Conservation (phyloP, 2,329 filamentous ascomycete genomes). For the Arthrobotrys megalospora region DNA sequence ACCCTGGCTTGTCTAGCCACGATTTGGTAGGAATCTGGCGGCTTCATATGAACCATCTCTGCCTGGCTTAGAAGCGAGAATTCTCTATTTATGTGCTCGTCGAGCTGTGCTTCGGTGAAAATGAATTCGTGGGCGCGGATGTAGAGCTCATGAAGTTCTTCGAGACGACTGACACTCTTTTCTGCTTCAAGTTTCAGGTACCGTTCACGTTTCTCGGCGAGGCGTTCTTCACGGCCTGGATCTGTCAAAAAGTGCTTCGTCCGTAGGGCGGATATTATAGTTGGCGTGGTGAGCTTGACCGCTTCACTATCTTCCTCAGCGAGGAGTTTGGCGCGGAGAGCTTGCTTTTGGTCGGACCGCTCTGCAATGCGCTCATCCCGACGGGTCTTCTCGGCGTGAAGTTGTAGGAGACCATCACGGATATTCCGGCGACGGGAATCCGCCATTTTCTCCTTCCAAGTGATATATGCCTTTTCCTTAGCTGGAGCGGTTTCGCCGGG, state of each 20-base stretch:
- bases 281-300: conserved; percentile 81
- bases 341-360: conserved; percentile 70
- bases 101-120: conserved; percentile 82
- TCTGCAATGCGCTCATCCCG: conserved; percentile 67
- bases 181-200: conserved; percentile 66
- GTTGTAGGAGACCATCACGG: conserved; percentile 77
- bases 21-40: conserved; percentile 21
- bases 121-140: conserved; percentile 91
- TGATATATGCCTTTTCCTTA: conserved; percentile 66
- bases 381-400: conserved; percentile 77
- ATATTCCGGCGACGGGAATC: conserved; percentile 80
- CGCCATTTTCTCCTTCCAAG: conserved; percentile 82
- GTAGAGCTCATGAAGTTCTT: conserved; percentile 88
- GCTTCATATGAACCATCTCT: conserved; percentile 7
- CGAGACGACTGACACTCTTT: conserved; percentile 75
- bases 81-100: conserved; percentile 79
- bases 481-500: conserved; percentile 66
- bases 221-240: conserved; percentile 72
- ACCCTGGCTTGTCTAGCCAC: conserved; percentile 11
- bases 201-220: conserved; percentile 66
- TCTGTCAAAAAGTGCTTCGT: conserved; percentile 74
- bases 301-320: conserved; percentile 80
- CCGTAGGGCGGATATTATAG: conserved; percentile 72
- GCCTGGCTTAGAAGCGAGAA: conserved; percentile 67
- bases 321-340: conserved; percentile 71